A percentile compares a stretch with the other conserved stretches of the same genome.
These are phyloP conservation scores for Arthrobotrys conoides DNA, from an alignment of 2,329 filamentous ascomycete species.

Conservation along the genomic window DNA sequence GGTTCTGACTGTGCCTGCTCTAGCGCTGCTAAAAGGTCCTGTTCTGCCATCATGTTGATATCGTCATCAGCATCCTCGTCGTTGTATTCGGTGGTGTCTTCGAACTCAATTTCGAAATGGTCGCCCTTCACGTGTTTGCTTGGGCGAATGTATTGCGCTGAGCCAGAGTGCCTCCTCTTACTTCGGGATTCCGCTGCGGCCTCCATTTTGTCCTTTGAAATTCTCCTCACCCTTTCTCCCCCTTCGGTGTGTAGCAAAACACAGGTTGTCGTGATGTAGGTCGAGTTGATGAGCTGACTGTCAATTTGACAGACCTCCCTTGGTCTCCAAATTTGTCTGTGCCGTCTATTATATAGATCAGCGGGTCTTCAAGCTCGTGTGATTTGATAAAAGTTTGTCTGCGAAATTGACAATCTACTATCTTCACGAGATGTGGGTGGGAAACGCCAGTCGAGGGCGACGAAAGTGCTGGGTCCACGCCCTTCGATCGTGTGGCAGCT, in stretches of 20 bases:
- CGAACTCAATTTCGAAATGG: slow-evolving; percentile 56
- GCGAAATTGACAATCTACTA: background rate
- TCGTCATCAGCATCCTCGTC: slow-evolving; percentile 60
- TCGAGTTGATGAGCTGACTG: background rate
- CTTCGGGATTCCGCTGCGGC: slow-evolving; percentile 60
- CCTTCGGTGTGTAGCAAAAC: slow-evolving; percentile 7
- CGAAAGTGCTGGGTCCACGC: background rate
- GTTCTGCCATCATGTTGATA: slow-evolving; percentile 55
- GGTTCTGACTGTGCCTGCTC: slow-evolving; percentile 61
- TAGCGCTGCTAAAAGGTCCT: slow-evolving; percentile 60
- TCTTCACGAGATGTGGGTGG: background rate
- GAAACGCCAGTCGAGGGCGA: background rate
- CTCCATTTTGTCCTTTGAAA: slow-evolving; percentile 58
- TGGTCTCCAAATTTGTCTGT: background rate
- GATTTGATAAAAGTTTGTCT: background rate
- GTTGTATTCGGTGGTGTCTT: slow-evolving; percentile 59
- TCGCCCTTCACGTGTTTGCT: slow-evolving; percentile 63
- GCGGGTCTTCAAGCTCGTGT: background rate
- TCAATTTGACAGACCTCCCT: background rate
- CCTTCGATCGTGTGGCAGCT: slow-evolving; percentile 5
- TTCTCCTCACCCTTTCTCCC: slow-evolving; percentile 22
- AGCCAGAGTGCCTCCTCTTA: slow-evolving; percentile 63
- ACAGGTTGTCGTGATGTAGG: background rate
- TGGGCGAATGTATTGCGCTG: slow-evolving; percentile 62
- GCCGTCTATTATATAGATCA: background rate